phyloP scores from a whole-genome alignment of 2,329 filamentous ascomycete species.

The Stenocarpella maydis region DNA sequence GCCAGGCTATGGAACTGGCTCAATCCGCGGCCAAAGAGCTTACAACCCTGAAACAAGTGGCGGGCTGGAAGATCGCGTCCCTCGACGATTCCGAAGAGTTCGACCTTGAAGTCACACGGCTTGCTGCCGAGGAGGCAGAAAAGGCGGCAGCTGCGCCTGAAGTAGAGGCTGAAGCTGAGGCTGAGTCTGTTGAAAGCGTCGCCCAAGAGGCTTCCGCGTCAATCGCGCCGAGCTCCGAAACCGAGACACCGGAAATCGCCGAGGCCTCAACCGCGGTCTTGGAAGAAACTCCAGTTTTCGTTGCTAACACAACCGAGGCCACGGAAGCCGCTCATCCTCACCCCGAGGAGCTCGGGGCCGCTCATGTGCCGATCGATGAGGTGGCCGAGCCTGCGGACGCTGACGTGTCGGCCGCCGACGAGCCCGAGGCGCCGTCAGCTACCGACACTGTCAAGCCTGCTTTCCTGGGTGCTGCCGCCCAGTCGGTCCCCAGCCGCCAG shows the following conservation, averaged over 20 bases:
- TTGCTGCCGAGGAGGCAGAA: slow-evolving; percentile 57
- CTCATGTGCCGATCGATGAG: slow-evolving; percentile 37
- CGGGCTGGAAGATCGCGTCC: slow-evolving; percentile 81
- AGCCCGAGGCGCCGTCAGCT: slow-evolving; percentile 37
- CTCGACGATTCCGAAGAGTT: slow-evolving; percentile 82
- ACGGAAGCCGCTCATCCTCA: slow-evolving; percentile 38
- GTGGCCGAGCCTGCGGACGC: slow-evolving; percentile 32
- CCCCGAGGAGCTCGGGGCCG: slow-evolving; percentile 37
- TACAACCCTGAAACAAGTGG: slow-evolving; percentile 80
- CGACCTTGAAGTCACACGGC: slow-evolving; percentile 69
- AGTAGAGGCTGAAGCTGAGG: slow-evolving; percentile 37
- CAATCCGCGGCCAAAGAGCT: slow-evolving; percentile 83
- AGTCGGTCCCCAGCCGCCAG: slow-evolving; percentile 56
- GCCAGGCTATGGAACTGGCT: slow-evolving; percentile 81
- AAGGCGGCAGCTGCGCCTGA: slow-evolving; percentile 40
- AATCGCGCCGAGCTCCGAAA: slow-evolving; percentile 30
- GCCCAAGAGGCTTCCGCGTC: slow-evolving; percentile 33
- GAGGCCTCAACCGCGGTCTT: slow-evolving; percentile 38
- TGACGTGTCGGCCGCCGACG: slow-evolving; percentile 34
- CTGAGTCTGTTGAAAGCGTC: slow-evolving; percentile 24
- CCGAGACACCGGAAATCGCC: slow-evolving; percentile 25
- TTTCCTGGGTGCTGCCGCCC: slow-evolving; percentile 60
- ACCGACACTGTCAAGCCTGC: slow-evolving; percentile 53
- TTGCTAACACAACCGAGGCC: slow-evolving; percentile 39
- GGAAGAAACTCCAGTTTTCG: slow-evolving; percentile 46